Percentiles rank a stretch among this genome's conserved stretches.
phyloP scores from a whole-genome alignment of 805 yeast species.

The Teunomyces barrocoloradensis region DNA sequence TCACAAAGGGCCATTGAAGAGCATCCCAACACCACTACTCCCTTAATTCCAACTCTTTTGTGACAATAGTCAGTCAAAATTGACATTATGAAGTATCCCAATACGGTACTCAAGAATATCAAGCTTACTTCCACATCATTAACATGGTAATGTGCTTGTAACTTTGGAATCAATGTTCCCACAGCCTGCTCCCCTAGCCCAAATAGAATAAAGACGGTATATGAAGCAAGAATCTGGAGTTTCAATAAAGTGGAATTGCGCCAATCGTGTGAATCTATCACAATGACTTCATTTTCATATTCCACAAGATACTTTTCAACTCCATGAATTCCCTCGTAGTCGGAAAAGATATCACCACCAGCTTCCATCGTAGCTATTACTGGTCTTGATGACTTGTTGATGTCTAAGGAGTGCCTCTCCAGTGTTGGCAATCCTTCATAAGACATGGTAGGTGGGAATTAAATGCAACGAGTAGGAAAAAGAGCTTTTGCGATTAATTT shows the following conservation, averaged over 20 bases:
- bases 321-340: slow-evolving; percentile 1
- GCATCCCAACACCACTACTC: slow-evolving; percentile 38
- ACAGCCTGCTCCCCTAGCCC: slow-evolving; percentile 62
- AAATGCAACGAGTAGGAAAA: not conserved
- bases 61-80: slow-evolving; percentile 44
- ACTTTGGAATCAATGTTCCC: slow-evolving; percentile 56
- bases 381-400: not conserved
- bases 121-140: slow-evolving; percentile 48
- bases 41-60: slow-evolving; percentile 45
- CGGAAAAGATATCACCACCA: not conserved
- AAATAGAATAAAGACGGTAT: slow-evolving; percentile 40
- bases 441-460: not conserved
- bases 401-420: not conserved
- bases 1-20: slow-evolving; percentile 36
- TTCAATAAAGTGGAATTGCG: slow-evolving; percentile 35
- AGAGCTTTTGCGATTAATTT: not conserved
- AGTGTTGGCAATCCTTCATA: not conserved
- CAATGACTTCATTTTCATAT: slow-evolving; percentile 23
- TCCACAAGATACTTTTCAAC: not conserved
- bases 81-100: slow-evolving; percentile 58
- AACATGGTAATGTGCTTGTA: slow-evolving; percentile 47
- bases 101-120: slow-evolving; percentile 50
- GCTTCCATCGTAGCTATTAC: not conserved
- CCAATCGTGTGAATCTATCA: slow-evolving; percentile 41
- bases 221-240: slow-evolving; percentile 42